Evolutionary conservation across 2,329 filamentous ascomycete species (phyloP).

Genomic region (Mycosphaerella sp.): DNA sequence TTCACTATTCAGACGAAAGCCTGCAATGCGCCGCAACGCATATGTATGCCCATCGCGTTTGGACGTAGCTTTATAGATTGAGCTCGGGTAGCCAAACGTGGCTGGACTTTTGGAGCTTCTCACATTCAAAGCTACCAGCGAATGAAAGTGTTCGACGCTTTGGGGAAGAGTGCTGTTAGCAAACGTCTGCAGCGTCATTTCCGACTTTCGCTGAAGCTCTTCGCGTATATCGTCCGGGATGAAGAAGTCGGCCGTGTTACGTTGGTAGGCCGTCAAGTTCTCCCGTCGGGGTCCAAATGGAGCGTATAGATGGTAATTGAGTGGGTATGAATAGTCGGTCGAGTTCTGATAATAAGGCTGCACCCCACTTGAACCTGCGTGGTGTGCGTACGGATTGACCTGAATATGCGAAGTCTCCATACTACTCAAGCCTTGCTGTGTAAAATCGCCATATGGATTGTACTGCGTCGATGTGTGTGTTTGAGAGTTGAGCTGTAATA

Average conservation of each 20-base stretch:
- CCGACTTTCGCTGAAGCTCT: slow-evolving; percentile 81
- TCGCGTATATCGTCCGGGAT: slow-evolving; percentile 79
- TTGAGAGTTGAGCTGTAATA: slow-evolving; percentile 21
- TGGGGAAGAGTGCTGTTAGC: slow-evolving; percentile 65
- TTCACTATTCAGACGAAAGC: slow-evolving; percentile 82
- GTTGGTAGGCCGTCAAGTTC: slow-evolving; percentile 76
- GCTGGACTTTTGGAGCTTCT: slow-evolving; percentile 69
- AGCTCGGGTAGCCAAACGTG: slow-evolving; percentile 81
- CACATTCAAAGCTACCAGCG: slow-evolving; percentile 81
- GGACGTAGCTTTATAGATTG: slow-evolving; percentile 91
- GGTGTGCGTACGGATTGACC: slow-evolving; percentile 67
- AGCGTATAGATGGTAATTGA: slow-evolving; percentile 90
- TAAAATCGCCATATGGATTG: slow-evolving; percentile 38
- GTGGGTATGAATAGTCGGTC: slow-evolving; percentile 52
- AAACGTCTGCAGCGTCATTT: slow-evolving; percentile 77
- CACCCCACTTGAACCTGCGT: slow-evolving; percentile 55
- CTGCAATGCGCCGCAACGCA: slow-evolving; percentile 77
- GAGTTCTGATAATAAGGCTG: slow-evolving; percentile 61
- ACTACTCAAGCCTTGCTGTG: slow-evolving; percentile 27
- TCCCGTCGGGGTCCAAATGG: slow-evolving; percentile 77
- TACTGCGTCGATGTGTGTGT: slow-evolving; percentile 31
- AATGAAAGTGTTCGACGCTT: slow-evolving; percentile 80
- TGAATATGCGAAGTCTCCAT: slow-evolving; percentile 36
- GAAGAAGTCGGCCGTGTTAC: slow-evolving; percentile 85
- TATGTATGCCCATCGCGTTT: slow-evolving; percentile 86